phyloP scores from a whole-genome alignment of 345 rosid genomes.

The Alliaria petiolata region DNA sequence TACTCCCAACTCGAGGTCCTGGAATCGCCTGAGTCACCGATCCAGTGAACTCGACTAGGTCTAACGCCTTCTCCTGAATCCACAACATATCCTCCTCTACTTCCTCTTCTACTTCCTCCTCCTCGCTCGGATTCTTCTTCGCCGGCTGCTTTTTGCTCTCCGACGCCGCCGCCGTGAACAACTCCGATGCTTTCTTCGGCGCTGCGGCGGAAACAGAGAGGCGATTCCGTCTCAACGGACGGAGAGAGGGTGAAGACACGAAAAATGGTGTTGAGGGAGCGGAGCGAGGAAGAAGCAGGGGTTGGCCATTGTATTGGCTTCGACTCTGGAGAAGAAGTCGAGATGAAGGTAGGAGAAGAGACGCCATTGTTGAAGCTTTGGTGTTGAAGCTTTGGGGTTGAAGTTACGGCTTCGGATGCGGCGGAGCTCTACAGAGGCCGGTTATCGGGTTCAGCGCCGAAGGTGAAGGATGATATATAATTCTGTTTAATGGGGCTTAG shows the following conservation, averaged over 20 bases:
- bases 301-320: conserved; percentile 12
- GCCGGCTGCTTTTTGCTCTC: conserved; percentile 23
- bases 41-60: conserved; percentile 89
- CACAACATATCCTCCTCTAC: conserved; percentile 88
- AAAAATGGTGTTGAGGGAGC: conserved; percentile 19
- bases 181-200: conserved; percentile 29
- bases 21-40: conserved; percentile 90
- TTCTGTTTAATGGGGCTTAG: not conserved
- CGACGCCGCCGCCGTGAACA: not conserved
- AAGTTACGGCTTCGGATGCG: conserved; percentile 16
- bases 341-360: conserved; percentile 30
- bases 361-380: conserved; percentile 39
- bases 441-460: conserved; percentile 10
- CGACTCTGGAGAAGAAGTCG: conserved; percentile 27
- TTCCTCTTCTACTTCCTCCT: conserved; percentile 53
- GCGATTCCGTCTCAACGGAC: conserved; percentile 2
- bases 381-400: conserved; percentile 1
- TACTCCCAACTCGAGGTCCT: conserved; percentile 87
- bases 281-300: conserved; percentile 20
- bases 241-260: conserved; percentile 20
- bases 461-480: not conserved
- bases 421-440: conserved; percentile 28
- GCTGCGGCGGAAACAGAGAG: conserved; percentile 29
- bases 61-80: conserved; percentile 93
- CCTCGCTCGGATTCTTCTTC: conserved; percentile 12